Evolutionary conservation across 768 basidiomycete genomes (phyloP), one percentile per base, ranked within the genome.

Genomic region (Termitomyces sp.): DNA sequence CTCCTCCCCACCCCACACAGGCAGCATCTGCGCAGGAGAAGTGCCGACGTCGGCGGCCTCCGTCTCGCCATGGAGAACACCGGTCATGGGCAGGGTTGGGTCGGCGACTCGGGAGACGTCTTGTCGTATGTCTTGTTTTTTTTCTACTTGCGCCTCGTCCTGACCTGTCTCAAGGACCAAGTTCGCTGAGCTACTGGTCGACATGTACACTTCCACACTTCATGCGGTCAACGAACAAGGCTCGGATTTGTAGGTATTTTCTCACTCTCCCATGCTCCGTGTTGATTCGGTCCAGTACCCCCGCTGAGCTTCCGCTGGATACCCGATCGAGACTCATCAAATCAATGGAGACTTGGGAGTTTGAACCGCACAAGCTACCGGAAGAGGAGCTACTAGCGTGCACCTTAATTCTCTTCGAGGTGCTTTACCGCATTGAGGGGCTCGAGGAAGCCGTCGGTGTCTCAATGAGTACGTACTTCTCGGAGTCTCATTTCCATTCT

Each of bases 21-120:
- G 52, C 58, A 61, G 50, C 56, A 63, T 44, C 71, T 66, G 37
- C 73, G 83, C 58, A 77, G 94, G 53, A 76, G 90, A 47, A 94
- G 90, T 68, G 92, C 94, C 56, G 94, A 98, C 71, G 81, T 92
- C 43, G 94, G 94, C 13, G 94, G 94, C 32, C 80, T 98, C 58
- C 84, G 87, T 57, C 85, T 93, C 49, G 92, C 93, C 0, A 81
- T 90, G 50, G 77, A 74, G 57, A 82, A 81, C 62, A 74, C 70
- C 47, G 83, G 81, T 43, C 74, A 81, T 58, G 87, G 90, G 27
- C 81, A 84, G 65, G 88, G 88, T 37, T 88, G 90, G 88, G 79
- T 85, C 58, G 76, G 74, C 43, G 81, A 68, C 65, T 73, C 50
- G 63, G 81, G 63, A 48, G 75, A 69, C 72, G 76, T 75, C 67